Percentiles rank a stretch among this genome's conserved stretches.
Evolutionary conservation across 176 grass and related monocot species (phyloP).

Genomic region (Pontederia paniculata): DNA sequence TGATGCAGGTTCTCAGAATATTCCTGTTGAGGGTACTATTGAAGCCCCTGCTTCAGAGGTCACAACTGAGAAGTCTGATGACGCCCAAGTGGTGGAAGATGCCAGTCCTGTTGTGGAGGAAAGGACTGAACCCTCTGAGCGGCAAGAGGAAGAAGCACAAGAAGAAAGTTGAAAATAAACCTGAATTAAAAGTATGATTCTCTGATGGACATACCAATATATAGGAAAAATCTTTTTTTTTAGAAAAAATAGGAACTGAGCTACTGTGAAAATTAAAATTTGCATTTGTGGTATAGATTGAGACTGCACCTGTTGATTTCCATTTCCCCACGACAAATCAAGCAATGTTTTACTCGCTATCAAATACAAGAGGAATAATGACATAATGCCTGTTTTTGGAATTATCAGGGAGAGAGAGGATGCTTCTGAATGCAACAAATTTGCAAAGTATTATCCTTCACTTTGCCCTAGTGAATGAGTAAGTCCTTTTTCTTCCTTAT

Average conservation of each 20-base stretch:
- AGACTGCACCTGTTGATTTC: slow-evolving; percentile 79
- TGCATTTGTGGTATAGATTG: slow-evolving; percentile 29
- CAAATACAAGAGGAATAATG: slow-evolving; percentile 66
- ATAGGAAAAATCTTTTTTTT: background rate
- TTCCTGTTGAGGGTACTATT: too few species aligned
- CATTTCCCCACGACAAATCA: slow-evolving; percentile 86
- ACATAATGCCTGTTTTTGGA: background rate
- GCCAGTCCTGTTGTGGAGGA: too few species aligned
- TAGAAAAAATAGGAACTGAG: background rate
- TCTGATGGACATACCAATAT: background rate
- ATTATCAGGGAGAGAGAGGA: slow-evolving; percentile 24
- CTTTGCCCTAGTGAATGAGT: slow-evolving; percentile 89
- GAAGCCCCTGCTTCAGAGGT: too few species aligned
- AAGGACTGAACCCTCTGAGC: background rate
- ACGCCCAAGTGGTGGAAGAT: too few species aligned
- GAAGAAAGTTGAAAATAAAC: background rate
- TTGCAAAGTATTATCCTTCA: slow-evolving; percentile 66
- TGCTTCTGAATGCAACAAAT: slow-evolving; percentile 64
- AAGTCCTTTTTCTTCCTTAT: slow-evolving; percentile 23
- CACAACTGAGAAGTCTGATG: too few species aligned
- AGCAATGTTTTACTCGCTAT: slow-evolving; percentile 82
- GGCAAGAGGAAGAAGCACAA: background rate
- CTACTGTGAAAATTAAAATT: background rate
- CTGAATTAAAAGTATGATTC: background rate
- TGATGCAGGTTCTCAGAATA: too few species aligned